These are phyloP conservation scores for Macrotyloma uniflorum DNA, from an alignment of 306 rosid species.

Conservation along the genomic window DNA sequence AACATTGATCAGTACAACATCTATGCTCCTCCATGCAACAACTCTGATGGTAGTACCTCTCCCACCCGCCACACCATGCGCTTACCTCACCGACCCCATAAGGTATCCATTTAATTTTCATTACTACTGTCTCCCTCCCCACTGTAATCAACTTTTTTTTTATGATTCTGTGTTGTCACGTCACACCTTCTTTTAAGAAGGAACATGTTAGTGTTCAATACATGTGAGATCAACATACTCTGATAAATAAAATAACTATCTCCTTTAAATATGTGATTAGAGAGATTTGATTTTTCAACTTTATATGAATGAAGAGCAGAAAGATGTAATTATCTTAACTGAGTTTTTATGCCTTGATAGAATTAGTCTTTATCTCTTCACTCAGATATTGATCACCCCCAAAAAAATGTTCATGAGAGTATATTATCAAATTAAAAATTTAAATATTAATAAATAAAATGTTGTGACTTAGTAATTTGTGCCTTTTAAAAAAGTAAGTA, in stretches of 20 bases:
- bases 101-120: constrained; percentile 38
- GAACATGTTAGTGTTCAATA: not conserved
- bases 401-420: not conserved
- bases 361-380: not conserved
- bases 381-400: not conserved
- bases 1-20: constrained; percentile 97
- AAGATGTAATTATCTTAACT: not conserved
- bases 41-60: constrained; percentile 70
- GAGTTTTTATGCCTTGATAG: not conserved
- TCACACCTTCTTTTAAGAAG: not conserved
- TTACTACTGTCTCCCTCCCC: not conserved
- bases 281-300: not conserved
- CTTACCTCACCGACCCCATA: constrained; percentile 74
- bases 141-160: not conserved
- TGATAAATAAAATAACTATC: not conserved
- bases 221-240: not conserved
- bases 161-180: not conserved
- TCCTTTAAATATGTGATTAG: not conserved
- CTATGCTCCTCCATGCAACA: constrained; percentile 90
- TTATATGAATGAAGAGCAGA: not conserved
- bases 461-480: not conserved
- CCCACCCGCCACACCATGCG: constrained; percentile 62
- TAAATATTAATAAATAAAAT: not conserved
- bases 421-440: not conserved
- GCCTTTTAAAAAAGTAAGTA: not conserved